A percentile compares a stretch with the other conserved stretches of the same genome.
Conservation (phyloP, 169 alveolate genomes). For the Babesia sp. region DNA sequence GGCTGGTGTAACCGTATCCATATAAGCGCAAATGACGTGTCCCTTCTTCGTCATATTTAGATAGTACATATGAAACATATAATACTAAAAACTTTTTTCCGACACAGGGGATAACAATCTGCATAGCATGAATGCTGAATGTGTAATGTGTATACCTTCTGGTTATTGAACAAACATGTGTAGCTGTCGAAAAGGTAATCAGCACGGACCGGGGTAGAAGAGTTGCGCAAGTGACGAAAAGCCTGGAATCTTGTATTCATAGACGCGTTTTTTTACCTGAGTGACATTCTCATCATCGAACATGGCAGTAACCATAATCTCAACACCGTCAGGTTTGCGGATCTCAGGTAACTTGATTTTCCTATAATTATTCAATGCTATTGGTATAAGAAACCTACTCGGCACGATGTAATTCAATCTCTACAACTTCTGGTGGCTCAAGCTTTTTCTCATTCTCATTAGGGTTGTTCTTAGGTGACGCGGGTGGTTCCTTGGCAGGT, state of each 20-base stretch:
- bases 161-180: constrained; percentile 36
- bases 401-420: constrained; percentile 19
- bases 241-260: background rate
- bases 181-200: constrained; percentile 31
- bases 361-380: constrained; percentile 13
- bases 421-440: constrained; percentile 36
- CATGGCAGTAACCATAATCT: constrained; percentile 47
- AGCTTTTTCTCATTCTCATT: background rate
- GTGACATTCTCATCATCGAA: constrained; percentile 53
- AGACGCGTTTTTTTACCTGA: constrained; percentile 25
- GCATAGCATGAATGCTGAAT: background rate
- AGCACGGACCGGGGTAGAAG: constrained; percentile 27
- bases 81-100: constrained; percentile 33
- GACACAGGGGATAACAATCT: constrained; percentile 60
- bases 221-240: constrained; percentile 41
- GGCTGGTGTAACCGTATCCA: constrained; percentile 55
- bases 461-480: background rate
- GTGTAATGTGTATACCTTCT: constrained; percentile 19
- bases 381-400: constrained; percentile 30
- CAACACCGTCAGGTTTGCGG: constrained; percentile 20
- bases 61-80: constrained; percentile 38
- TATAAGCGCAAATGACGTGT: constrained; percentile 16
- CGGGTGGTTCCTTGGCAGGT: too few relatives aligned
- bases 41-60: constrained; percentile 18
- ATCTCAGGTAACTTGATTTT: constrained; percentile 43